Evolutionary conservation across 2,329 filamentous ascomycete genomes (phyloP).

Genomic region (Fusarium haematococcum): DNA sequence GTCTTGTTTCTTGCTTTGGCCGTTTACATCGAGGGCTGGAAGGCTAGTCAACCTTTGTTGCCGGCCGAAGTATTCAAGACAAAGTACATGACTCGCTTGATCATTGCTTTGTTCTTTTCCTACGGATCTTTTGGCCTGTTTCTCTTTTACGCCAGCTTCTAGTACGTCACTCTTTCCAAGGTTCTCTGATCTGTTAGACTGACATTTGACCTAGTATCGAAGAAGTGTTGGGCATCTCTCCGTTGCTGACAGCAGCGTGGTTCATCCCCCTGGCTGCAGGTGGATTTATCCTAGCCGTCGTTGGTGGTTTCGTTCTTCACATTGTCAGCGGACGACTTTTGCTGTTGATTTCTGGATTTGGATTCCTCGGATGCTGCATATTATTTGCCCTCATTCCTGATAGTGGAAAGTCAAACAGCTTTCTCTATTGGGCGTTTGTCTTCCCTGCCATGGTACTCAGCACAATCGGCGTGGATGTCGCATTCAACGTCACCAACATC

Average conservation of each 20-base stretch:
- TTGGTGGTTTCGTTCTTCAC: conserved; percentile 76
- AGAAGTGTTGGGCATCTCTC: conserved; percentile 67
- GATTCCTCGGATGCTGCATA: conserved; percentile 68
- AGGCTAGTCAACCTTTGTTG: conserved; percentile 75
- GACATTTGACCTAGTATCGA: conserved; percentile 60
- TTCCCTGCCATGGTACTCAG: conserved; percentile 77
- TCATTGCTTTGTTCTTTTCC: conserved; percentile 70
- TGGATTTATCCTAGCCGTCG: conserved; percentile 72
- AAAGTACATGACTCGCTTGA: conserved; percentile 75
- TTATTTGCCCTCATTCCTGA: conserved; percentile 74
- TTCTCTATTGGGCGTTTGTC: conserved; percentile 76
- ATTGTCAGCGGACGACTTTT: conserved; percentile 72
- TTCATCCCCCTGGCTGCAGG: conserved; percentile 75
- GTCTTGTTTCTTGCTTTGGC: conserved; percentile 68
- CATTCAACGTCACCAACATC: conserved; percentile 80
- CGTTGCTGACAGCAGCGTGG: conserved; percentile 76
- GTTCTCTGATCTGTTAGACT: background rate
- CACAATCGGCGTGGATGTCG: conserved; percentile 80
- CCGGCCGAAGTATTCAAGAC: conserved; percentile 77
- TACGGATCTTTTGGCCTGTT: conserved; percentile 78
- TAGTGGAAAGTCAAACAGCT: conserved; percentile 51
- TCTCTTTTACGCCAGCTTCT: conserved; percentile 76
- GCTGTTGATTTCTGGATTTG: conserved; percentile 70
- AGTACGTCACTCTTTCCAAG: conserved; percentile 55
- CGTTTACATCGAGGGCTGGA: conserved; percentile 79